These are phyloP conservation scores for Pleomassaria siparia DNA, from an alignment of 2,329 filamentous ascomycete genomes.

Conservation along the genomic window DNA sequence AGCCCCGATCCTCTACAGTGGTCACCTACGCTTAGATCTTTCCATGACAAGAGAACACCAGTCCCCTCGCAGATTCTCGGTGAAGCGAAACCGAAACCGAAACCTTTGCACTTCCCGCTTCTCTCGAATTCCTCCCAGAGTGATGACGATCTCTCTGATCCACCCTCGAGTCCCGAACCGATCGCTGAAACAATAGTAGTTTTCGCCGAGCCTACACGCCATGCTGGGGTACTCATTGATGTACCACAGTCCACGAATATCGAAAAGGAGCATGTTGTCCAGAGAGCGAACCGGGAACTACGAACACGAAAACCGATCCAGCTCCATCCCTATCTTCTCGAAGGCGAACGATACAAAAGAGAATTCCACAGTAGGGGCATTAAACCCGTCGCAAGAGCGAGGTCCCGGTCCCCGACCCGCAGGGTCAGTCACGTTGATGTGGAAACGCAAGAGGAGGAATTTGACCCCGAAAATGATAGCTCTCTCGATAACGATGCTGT, in stretches of 20 bases:
- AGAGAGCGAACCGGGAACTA: slow-evolving; percentile 36
- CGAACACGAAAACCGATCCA: slow-evolving; percentile 52
- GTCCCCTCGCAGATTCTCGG: slow-evolving; percentile 15
- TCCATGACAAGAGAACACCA: neutral
- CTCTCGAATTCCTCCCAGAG: slow-evolving; percentile 27
- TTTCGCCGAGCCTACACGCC: slow-evolving; percentile 23
- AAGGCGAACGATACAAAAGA: slow-evolving; percentile 47
- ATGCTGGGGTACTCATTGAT: slow-evolving; percentile 30
- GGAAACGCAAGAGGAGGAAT: slow-evolving; percentile 38
- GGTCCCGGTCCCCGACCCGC: slow-evolving; percentile 30
- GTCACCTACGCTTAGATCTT: slow-evolving; percentile 8
- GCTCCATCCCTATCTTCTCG: slow-evolving; percentile 51
- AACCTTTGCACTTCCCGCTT: slow-evolving; percentile 13
- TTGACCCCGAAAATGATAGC: slow-evolving; percentile 24
- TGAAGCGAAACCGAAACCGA: slow-evolving; percentile 23
- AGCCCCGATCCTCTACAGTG: slow-evolving; percentile 36
- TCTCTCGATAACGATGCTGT: slow-evolving; percentile 17
- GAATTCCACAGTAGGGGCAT: slow-evolving; percentile 48
- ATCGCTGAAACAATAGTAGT: neutral
- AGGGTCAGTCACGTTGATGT: slow-evolving; percentile 14
- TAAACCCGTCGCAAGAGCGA: slow-evolving; percentile 43
- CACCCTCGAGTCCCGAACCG: neutral
- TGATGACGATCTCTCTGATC: slow-evolving; percentile 22
- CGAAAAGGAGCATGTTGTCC: slow-evolving; percentile 6
- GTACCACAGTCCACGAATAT: slow-evolving; percentile 24